phyloP scores from a whole-genome alignment of 1,139 yeast genomes.

The Yamadazyma epiphylla region DNA sequence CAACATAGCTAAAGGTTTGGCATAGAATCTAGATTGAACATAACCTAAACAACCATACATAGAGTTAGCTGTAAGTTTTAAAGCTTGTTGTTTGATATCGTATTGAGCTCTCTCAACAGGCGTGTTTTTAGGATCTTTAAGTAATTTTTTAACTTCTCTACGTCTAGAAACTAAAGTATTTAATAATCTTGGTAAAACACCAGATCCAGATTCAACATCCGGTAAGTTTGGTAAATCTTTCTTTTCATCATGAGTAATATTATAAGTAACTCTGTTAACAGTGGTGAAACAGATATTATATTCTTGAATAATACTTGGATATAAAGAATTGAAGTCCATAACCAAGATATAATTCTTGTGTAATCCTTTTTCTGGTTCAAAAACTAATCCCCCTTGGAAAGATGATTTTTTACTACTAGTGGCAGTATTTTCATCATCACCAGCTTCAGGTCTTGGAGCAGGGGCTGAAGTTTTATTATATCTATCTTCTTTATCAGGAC shows the following conservation, averaged over 20 bases:
- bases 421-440: constrained; percentile 44
- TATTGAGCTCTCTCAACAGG: constrained; percentile 69
- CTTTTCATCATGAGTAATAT: constrained; percentile 46
- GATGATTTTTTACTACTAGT: constrained; percentile 73
- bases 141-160: constrained; percentile 82
- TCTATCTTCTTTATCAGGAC: constrained; percentile 79
- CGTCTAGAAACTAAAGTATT: constrained; percentile 87
- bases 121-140: constrained; percentile 70
- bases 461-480: constrained; percentile 42
- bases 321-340: constrained; percentile 97
- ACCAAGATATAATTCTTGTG: constrained; percentile 87
- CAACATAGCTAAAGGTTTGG: constrained; percentile 92
- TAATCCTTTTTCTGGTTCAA: constrained; percentile 94
- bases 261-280: constrained; percentile 63
- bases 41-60: constrained; percentile 99
- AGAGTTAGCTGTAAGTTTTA: constrained; percentile 95
- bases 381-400: constrained; percentile 93
- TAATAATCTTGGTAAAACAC: constrained; percentile 83
- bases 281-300: constrained; percentile 97
- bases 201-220: constrained; percentile 52
- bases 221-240: constrained; percentile 76
- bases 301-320: constrained; percentile 97
- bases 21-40: constrained; percentile 88
- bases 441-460: constrained; percentile 34
- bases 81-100: constrained; percentile 94